A percentile compares a stretch with the other conserved stretches of the same genome.
Evolutionary conservation across 2,329 filamentous ascomycete species (phyloP).

Genomic region (Ophiognomonia clavigignenti-juglandacearum): DNA sequence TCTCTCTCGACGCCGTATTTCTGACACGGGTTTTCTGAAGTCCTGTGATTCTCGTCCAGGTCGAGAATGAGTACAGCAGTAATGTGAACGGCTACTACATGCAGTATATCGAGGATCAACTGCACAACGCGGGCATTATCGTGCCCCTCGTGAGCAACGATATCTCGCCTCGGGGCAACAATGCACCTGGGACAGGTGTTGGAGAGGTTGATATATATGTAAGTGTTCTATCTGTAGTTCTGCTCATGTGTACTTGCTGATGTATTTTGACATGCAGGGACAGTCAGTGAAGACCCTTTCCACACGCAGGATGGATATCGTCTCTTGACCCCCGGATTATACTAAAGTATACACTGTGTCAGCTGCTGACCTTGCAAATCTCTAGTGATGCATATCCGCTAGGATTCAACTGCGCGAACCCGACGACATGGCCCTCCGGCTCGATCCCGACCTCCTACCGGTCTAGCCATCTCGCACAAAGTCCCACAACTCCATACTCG

Average conservation of each 20-base stretch:
- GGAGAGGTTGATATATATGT: slow-evolving; percentile 57
- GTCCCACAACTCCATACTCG: slow-evolving; percentile 61
- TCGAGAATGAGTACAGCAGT: slow-evolving; percentile 64
- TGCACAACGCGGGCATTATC: slow-evolving; percentile 63
- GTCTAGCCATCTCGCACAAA: slow-evolving; percentile 50
- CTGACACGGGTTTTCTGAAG: not conserved
- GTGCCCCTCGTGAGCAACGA: slow-evolving; percentile 79
- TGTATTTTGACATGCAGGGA: no score
- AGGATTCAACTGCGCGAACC: slow-evolving; percentile 57
- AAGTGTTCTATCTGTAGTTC: not conserved
- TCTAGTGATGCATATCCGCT: slow-evolving; percentile 60
- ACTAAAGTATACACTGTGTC: not conserved
- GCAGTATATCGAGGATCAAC: slow-evolving; percentile 65
- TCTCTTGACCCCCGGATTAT: no score
- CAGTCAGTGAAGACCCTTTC: not conserved
- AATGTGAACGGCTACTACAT: slow-evolving; percentile 50
- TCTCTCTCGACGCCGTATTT: not conserved
- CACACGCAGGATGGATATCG: no score
- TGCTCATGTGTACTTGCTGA: no score
- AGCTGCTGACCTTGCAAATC: not conserved
- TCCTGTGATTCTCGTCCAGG: slow-evolving; percentile 65
- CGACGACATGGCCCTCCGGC: slow-evolving; percentile 54
- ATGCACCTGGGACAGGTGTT: slow-evolving; percentile 53
- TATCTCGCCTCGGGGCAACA: slow-evolving; percentile 52
- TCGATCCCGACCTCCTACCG: slow-evolving; percentile 53